These are phyloP conservation scores for Boletellus emodensis DNA, from an alignment of 768 basidiomycete genomes.

Conservation along the genomic window DNA sequence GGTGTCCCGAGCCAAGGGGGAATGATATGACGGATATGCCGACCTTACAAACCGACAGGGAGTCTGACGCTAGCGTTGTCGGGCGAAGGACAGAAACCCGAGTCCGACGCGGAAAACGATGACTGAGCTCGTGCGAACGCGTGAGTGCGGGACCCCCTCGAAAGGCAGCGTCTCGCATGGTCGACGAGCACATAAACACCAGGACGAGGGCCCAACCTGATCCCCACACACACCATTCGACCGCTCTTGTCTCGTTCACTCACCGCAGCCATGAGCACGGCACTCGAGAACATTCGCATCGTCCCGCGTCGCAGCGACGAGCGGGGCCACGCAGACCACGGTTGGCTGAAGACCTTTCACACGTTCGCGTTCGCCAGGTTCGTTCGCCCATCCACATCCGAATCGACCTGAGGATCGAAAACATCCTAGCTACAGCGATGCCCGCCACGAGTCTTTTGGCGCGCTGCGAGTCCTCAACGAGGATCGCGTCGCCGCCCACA, in stretches of 20 bases:
- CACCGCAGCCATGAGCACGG: slow-evolving; percentile 13
- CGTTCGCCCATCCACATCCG: slow-evolving; percentile 23
- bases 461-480: slow-evolving; percentile 89
- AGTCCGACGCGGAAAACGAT: neutral
- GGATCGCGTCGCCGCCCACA: slow-evolving; percentile 70
- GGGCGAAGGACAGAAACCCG: too few relatives aligned
- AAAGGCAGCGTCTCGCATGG: too few relatives aligned
- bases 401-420: too few relatives aligned
- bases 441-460: slow-evolving; percentile 58
- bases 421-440: slow-evolving; percentile 54
- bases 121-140: slow-evolving; percentile 19
- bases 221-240: neutral
- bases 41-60: too few relatives aligned
- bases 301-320: slow-evolving; percentile 55
- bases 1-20: too few relatives aligned
- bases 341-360: slow-evolving; percentile 85
- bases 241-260: neutral
- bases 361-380: slow-evolving; percentile 75
- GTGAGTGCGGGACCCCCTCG: slow-evolving; percentile 18
- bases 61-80: too few relatives aligned
- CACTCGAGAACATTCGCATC: slow-evolving; percentile 31
- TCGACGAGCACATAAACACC: slow-evolving; percentile 23
- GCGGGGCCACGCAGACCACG: slow-evolving; percentile 73
- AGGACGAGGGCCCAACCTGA: too few relatives aligned
- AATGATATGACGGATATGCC: too few relatives aligned